phyloP scores from a whole-genome alignment of 345 rosid species.

The Tarenaya hassleriana region DNA sequence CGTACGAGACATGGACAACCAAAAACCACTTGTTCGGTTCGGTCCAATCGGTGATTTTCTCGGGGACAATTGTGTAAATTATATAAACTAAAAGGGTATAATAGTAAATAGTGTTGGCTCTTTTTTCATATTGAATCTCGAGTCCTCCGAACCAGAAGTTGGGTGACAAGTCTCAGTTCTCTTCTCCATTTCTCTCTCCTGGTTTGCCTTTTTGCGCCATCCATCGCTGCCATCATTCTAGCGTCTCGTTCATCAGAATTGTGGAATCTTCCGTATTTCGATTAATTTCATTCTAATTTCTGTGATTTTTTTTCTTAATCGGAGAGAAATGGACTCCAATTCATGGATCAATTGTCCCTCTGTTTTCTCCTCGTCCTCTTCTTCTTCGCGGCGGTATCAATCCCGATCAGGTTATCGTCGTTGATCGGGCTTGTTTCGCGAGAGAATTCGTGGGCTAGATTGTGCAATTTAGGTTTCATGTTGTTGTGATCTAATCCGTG shows the following conservation, averaged over 20 bases:
- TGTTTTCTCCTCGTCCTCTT: constrained; percentile 26
- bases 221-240: constrained; percentile 12
- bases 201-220: too few relatives aligned
- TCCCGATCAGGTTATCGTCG: constrained; percentile 26
- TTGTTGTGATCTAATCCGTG: background rate
- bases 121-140: too few relatives aligned
- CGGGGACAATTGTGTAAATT: too few relatives aligned
- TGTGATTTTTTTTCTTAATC: background rate
- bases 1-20: too few relatives aligned
- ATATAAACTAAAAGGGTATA: too few relatives aligned
- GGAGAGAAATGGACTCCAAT: constrained; percentile 23
- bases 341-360: constrained; percentile 30
- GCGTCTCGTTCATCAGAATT: constrained; percentile 21
- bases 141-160: too few relatives aligned
- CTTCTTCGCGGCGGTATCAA: constrained; percentile 24
- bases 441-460: too few relatives aligned
- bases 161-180: too few relatives aligned
- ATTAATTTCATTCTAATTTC: background rate
- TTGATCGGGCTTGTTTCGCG: constrained; percentile 31
- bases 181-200: too few relatives aligned
- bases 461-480: background rate
- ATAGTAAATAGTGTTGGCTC: too few relatives aligned
- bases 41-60: too few relatives aligned
- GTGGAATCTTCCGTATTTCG: constrained; percentile 5
- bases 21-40: too few relatives aligned